Evolutionary conservation across 2,329 filamentous ascomycete species (phyloP), one percentile per base, ranked within the genome.

Genomic region (Phialophora chinensis): DNA sequence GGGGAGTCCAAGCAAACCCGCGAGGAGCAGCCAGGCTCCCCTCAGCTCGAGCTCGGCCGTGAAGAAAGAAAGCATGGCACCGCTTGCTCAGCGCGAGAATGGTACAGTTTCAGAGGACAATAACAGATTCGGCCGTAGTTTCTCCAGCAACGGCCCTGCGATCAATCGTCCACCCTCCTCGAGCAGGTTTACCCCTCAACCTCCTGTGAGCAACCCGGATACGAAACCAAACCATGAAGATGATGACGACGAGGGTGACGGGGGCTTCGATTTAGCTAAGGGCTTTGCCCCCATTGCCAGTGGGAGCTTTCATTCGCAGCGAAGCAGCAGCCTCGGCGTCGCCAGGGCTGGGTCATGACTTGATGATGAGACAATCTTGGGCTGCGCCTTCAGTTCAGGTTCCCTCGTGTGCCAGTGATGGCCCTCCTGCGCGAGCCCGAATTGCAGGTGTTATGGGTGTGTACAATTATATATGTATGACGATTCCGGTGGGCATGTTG

Each of bases 251-350:
- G 78, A 80, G 5, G 77, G 76, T 0, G 80, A 79, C 6, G 80
- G 75, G 10, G 81, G 79, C 10, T 83, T 84, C 69, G 82, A 83
- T 72, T 76, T 83, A 20, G 69, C 25, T 60, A 82, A 80, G 67
- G 81, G 81, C 17, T 83, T 83, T 69, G 80, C 82, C 73, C 80
- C 81, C n/a, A 83, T 83, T 62, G 70, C 64, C 11, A 52, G 68
- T 12, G 78, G 80, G 7, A 69, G 67, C 47, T 70, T 72, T 49
- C 61, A 66, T 57, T 69, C 69, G 23, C 66, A 71, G 38, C 49
- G 70, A 47, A 69, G 69, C 54, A 66, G 68, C 54, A 66, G 69
- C 49, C 62, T 71, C 25, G 67, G 67, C 23, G 58, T 66, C 53
- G 64, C 64, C 20, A 59, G 62, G 58, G 68, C 65, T 17, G 68